A percentile compares a stretch with the other conserved stretches of the same genome.
phyloP scores from a whole-genome alignment of 768 basidiomycete genomes.

The Udeniomyces megalosporus region DNA sequence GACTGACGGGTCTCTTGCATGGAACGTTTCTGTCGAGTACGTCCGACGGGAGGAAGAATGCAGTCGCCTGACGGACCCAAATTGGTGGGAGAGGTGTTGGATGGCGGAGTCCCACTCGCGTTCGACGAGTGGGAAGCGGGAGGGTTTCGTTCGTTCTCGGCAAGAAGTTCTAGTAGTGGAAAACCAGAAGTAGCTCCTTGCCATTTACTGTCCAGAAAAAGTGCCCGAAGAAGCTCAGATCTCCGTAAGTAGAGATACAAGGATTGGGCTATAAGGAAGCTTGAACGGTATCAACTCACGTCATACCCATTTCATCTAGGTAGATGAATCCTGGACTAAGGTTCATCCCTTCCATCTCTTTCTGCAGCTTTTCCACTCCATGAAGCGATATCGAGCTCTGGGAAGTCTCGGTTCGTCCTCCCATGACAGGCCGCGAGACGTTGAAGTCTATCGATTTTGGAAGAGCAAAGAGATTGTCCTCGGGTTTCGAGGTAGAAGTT shows the following conservation, averaged over 20 bases:
- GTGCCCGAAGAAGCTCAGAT: neutral
- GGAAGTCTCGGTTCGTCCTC: neutral
- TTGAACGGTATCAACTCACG: no score
- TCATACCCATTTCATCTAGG: slow-evolving; percentile 29
- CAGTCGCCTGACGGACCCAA: no score
- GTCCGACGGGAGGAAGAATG: slow-evolving; percentile 2
- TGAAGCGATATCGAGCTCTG: slow-evolving; percentile 16
- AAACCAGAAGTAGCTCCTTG: slow-evolving; percentile 76
- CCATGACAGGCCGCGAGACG: neutral
- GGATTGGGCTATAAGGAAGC: no score
- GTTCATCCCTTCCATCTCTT: slow-evolving; percentile 28
- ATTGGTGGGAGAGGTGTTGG: slow-evolving; percentile 17
- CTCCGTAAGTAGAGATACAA: neutral
- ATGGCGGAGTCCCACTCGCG: slow-evolving; percentile 8
- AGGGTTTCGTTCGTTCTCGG: slow-evolving; percentile 42
- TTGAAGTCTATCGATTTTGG: neutral
- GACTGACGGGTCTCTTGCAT: no score
- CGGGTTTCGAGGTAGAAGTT: neutral
- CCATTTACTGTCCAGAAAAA: slow-evolving; percentile 11
- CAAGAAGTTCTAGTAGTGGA: slow-evolving; percentile 66
- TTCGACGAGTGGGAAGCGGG: neutral
- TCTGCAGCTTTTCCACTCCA: slow-evolving; percentile 25
- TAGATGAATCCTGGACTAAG: slow-evolving; percentile 27
- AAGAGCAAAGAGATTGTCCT: neutral
- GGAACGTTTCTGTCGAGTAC: no score